Base-by-base conservation (phyloP, 441 rosid species). In the Pelargonium cotyledonis region DNA sequence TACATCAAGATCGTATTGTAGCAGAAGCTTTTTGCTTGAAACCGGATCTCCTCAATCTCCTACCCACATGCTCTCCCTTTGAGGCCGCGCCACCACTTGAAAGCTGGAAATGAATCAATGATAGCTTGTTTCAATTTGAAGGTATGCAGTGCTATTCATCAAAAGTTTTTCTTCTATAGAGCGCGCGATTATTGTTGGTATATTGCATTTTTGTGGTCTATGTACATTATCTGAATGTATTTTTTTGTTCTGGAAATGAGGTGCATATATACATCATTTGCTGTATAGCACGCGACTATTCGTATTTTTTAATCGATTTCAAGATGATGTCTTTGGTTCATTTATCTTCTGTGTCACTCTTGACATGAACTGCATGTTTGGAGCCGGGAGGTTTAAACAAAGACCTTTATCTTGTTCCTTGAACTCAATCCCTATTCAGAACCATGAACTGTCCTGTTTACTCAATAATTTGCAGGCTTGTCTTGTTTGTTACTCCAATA, bases 11-110 rank as follows among this genome's bases (percentile, higher is more conserved):
- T 95, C 97, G 9, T 86, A 86, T 85, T 90, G 97, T 63, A 91
- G 97, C 74, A 73, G 94, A 78, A 95, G 92, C 80, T 85, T 88
- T 77, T 75, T 95, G 72, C 92, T 95, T 6, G 97, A 90, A 78
- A 84, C 81, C 21, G 89, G 92, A 16, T 92, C 97, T 12, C 98
- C 98, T 11, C 97, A 90, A 43, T 95, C 97, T 80, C 95, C 91
- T 47, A 74, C 83, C 23, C 84, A 85, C 68, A 68, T 82, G 49
- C 83, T 73, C 63, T 84, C 84, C 14, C 81, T 85, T 40, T 89
- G 80, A 93, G 70, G 79, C 65, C 47, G 66, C 51, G 60, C 38
- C 68, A 11, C 66, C 63, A 72, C 63, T 65, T 69, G 72, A 38
- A 38, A 38, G 8, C 41, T 6, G 41, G 41, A 38, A 38, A 38